These are phyloP conservation scores for Tylopilus rubrobrunneus DNA, from an alignment of 768 basidiomycete species.

Conservation along the genomic window DNA sequence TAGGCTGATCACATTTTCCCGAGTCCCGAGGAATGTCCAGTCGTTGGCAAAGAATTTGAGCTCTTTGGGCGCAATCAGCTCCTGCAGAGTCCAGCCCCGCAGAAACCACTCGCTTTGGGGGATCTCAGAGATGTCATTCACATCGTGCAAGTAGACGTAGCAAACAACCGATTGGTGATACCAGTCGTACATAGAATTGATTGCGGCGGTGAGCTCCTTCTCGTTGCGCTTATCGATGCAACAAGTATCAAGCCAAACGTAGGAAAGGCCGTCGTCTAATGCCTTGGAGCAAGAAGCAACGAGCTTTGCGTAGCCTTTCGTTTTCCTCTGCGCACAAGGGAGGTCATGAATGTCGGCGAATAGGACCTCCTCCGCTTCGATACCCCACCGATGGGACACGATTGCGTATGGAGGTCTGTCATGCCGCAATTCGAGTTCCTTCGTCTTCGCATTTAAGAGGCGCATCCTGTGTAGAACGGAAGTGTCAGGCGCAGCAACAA, in stretches of 20 bases:
- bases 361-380: neutral
- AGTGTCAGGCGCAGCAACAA: neutral
- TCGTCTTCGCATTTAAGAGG: neutral
- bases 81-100: neutral
- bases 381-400: neutral
- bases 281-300: neutral
- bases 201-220: neutral
- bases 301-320: neutral
- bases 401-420: neutral
- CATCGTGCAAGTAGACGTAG: neutral
- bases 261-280: neutral
- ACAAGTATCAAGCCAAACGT: neutral
- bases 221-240: neutral
- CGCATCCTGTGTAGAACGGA: neutral
- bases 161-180: neutral
- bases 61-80: neutral
- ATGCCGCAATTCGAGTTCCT: neutral
- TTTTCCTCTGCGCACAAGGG: neutral
- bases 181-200: neutral
- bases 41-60: neutral
- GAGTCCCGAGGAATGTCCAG: neutral
- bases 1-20: neutral
- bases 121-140: neutral
- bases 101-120: neutral
- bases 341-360: neutral